Base-by-base conservation (phyloP, 495 filamentous ascomycete genomes). In the Penicillium alfredii region DNA sequence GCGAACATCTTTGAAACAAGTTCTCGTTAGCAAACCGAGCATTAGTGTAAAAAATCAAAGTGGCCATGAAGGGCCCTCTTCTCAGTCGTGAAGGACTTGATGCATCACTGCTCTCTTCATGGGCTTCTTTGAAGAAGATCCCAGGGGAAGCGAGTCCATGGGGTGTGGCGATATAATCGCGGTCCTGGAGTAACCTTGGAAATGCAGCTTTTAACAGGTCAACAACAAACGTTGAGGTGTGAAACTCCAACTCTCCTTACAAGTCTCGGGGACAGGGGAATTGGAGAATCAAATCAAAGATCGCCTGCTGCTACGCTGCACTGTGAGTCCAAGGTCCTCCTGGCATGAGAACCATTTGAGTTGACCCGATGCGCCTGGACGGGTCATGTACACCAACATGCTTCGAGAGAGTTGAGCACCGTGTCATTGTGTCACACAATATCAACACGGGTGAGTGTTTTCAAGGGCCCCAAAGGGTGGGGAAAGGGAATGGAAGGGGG, bases 341-440 rank as follows among this genome's bases (percentile, higher is more conserved):
- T 70, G 74, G 70, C 69, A 68, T 75, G 63, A 73, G 72, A 80
- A 85, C 83, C 81, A 78, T 75, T 59, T 62, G 45, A 66, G 67
- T 66, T 80, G 78, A 86, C 76, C 81, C 74, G 69, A 83, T 69
- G 35, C 47, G 74, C 81, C 83, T 83, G 78, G 86, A 88, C 82
- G 79, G 78, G 76, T 83, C 79, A 79, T 81, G 76, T 76, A 79
- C 39, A 56, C 72, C 71, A 76, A 79, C 78, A 79, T 75, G 76
- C 72, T 80, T 74, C 73, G 66, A 80, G 81, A 90, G 83, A 88
- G 83, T 82, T 87, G 78, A 88, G 84, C 82, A 90, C 78, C 83
- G 78, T 72, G 73, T 72, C 75, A 73, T 69, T 77, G 48, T 33
- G 67, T 70, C 64, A 74, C 80, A 78, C 80, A 80, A 76, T 69